Base-by-base conservation (phyloP, 2,329 filamentous ascomycete species). In the Aspergillus thermomutatus region DNA sequence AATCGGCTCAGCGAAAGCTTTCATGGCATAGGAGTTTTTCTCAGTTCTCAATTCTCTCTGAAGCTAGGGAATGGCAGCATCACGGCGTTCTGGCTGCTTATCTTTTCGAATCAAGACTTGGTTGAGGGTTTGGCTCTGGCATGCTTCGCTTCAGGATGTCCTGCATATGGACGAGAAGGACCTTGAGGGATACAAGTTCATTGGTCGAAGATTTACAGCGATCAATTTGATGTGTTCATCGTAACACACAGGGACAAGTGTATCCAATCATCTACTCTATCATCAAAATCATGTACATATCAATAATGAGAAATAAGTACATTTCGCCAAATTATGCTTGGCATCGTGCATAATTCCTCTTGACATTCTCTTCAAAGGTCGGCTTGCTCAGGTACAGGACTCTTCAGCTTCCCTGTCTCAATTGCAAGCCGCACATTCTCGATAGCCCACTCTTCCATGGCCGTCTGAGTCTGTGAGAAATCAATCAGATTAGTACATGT, bases 381-480 rank as follows among this genome's bases (percentile, higher is more conserved):
- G 52, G 72, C 79, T 73, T 93, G 89, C 75, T 93, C 90, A 1
- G 84, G 82, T n/a, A 93, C 89, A 21, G 87, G 83, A 59, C 82
- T 90, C 70, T 82, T 84, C 66, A 92, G 69, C 62, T 78, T 83
- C 0, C 86, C 86, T 50, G 80, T 80, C 61, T 83, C 79, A 5
- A 92, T 64, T 1, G 86, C 89, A 62, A 79, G 74, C 23, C 81
- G 79, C 31, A 92, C 81, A 68, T 94, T 93, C 28, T 80, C 81
- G 63, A 93, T 87, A 41, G 84, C 82, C 86, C 87, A 91, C 67
- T 86, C 81, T 75, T 93, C 90, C 89, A 93, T 85, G 9, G 74
- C 75, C 1, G 73, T 78, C 68, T 82, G 75, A 2, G 82, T 84
- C 79, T 82, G 54, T 17, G 19, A 21, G 1, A 43, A 14, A 8